Conservation (phyloP, 2,329 filamentous ascomycete species). For the Ciborinia camelliae region DNA sequence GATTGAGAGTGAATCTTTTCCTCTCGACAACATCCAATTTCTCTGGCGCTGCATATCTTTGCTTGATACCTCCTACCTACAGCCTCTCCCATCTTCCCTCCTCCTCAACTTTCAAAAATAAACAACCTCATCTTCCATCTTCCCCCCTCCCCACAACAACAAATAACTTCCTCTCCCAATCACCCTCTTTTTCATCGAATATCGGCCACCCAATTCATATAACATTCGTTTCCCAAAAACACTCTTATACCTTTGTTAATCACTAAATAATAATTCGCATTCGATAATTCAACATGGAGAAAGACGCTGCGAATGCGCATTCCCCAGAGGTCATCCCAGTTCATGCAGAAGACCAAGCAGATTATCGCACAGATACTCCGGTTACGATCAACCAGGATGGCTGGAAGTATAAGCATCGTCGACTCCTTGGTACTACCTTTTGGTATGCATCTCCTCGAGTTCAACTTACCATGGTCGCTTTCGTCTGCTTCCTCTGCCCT, state of each 20-base stretch:
- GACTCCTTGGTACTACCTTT: slow-evolving; percentile 51
- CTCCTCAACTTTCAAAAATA: not conserved
- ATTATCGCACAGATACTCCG: not conserved
- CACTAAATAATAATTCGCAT: not conserved
- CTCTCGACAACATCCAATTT: not conserved
- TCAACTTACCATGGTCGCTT: slow-evolving; percentile 68
- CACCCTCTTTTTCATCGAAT: not conserved
- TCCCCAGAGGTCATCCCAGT: slow-evolving; percentile 3
- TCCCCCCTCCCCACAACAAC: not conserved
- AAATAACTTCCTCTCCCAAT: not conserved
- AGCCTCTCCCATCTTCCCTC: no score
- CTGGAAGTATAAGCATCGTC: slow-evolving; percentile 67
- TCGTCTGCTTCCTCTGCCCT: slow-evolving; percentile 69
- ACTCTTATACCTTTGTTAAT: not conserved
- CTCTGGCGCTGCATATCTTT: not conserved
- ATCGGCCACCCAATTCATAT: not conserved
- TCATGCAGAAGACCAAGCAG: not conserved
- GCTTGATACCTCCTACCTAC: not conserved
- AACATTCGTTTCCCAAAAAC: not conserved
- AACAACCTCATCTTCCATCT: not conserved
- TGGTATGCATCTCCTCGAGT: slow-evolving; percentile 73
- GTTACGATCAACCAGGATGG: slow-evolving; percentile 33
- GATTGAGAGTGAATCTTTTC: slow-evolving; percentile 9
- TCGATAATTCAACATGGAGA: slow-evolving; percentile 5
- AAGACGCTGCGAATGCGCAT: not conserved